Conservation (phyloP, 495 filamentous ascomycete genomes). For the Penicillium diatomitis region DNA sequence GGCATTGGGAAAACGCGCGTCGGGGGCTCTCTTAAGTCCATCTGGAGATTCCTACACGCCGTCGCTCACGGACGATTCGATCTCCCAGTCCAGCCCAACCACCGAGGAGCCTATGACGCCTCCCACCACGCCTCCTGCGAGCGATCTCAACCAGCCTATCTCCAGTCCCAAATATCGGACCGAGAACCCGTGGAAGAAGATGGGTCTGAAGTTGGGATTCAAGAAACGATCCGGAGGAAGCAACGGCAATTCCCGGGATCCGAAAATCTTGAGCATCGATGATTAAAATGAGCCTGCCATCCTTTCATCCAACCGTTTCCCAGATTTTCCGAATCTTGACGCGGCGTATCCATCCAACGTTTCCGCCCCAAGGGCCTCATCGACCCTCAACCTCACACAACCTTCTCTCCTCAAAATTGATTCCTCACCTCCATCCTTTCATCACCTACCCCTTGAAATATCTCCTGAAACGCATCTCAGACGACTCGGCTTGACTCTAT, state of each 20-base stretch:
- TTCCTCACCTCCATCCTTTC: neutral
- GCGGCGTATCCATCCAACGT: neutral
- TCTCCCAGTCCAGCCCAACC: conserved; percentile 33
- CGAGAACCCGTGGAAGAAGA: conserved; percentile 72
- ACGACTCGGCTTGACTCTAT: conserved; percentile 9
- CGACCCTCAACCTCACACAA: conserved; percentile 6
- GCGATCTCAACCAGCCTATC: conserved; percentile 43
- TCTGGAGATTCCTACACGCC: conserved; percentile 31
- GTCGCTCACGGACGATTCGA: conserved; percentile 40
- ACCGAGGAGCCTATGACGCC: conserved; percentile 74
- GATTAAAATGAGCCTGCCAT: conserved; percentile 15
- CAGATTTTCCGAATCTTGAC: neutral
- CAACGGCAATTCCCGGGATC: conserved; percentile 22
- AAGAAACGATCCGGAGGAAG: conserved; percentile 45
- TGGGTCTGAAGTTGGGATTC: conserved; percentile 68
- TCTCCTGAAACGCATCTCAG: conserved; percentile 8
- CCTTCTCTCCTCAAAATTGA: neutral
- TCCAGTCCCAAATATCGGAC: conserved; percentile 44
- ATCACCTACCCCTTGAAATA: neutral
- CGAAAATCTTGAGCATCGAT: conserved; percentile 25
- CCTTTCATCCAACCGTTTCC: neutral
- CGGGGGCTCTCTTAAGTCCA: conserved; percentile 25
- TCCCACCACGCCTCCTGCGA: conserved; percentile 71
- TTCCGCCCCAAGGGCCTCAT: neutral
- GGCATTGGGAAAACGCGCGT: conserved; percentile 27